These are phyloP conservation scores for Helichrysum umbraculigerum DNA, from an alignment of 129 eudicot genomes.

Conservation along the genomic window DNA sequence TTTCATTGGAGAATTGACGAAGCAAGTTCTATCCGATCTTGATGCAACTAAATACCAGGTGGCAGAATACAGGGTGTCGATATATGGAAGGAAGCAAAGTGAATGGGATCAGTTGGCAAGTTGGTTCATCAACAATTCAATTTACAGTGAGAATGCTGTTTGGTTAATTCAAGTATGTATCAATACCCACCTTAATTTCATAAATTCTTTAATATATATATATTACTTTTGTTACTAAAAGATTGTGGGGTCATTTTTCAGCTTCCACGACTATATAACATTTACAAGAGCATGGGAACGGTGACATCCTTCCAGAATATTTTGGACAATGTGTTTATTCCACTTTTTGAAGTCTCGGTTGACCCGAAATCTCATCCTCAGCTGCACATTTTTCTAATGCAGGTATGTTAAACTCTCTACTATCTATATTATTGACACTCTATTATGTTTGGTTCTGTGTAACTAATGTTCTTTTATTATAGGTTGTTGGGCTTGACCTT, in stretches of 20 bases:
- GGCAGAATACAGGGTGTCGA: constrained; percentile 70
- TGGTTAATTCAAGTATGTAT: constrained; percentile 69
- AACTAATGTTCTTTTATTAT: not conserved
- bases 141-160: constrained; percentile 70
- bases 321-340: constrained; percentile 63
- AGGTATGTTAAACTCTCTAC: constrained; percentile 31
- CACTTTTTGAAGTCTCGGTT: constrained; percentile 63
- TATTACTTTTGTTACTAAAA: not conserved
- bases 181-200: not conserved
- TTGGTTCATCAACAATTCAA: constrained; percentile 69
- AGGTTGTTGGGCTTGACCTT: constrained; percentile 78
- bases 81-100: constrained; percentile 82
- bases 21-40: constrained; percentile 64
- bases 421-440: not conserved
- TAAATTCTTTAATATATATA: not conserved
- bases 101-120: constrained; percentile 80
- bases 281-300: constrained; percentile 66
- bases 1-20: constrained; percentile 66
- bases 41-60: constrained; percentile 84
- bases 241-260: constrained; percentile 16
- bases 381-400: constrained; percentile 63
- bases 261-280: constrained; percentile 68
- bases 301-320: constrained; percentile 69
- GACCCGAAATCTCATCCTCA: constrained; percentile 71
- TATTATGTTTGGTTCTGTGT: not conserved